Base-by-base conservation (phyloP, 306 rosid genomes). In the Citrullus amarus region DNA sequence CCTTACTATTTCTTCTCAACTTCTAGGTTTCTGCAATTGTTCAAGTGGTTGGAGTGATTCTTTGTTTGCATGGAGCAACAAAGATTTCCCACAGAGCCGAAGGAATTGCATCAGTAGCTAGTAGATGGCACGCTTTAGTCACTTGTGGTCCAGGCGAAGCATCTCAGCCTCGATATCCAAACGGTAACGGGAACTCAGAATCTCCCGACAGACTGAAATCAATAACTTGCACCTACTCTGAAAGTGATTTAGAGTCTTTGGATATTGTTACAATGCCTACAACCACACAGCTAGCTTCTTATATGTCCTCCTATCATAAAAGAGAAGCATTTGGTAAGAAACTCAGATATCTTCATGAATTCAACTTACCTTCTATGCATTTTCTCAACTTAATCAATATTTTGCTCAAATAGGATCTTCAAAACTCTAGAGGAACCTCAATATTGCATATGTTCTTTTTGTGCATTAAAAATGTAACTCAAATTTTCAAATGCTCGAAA, bases 91-190 rank as follows among this genome's bases (percentile, higher is more conserved):
- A 83, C 48, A 76, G 90, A 75, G 87, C 90, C 9, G 86, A 83
- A 73, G 85, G 82, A 38, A 86, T 83, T 15, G 82, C 85, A 44
- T 81, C 88, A 20, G 79, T 85, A 18, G 72, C 88, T 12, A 85
- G 85, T 80, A 76, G 84, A 85, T 87, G 88, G 90, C 90, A 87
- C 61, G 90, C 90, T 59, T 44, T 83, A 61, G 85, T 87, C 51
- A 87, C 90, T 8, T 87, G 90, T 80, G 80, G 71, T 72, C 60
- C 83, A 20, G 41, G 50, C 6, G 63, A 80, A 38, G 73, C 39
- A 30, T 77, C 82, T 53, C 84, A 77, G 41, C 46, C 63, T 53
- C 78, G 63, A 53, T 12, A 50, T 54, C 63, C 62, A 11, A 74
- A 74, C 9, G 78, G 63, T 12, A 54, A 54, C 62, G 83, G 78